Evolutionary conservation across 306 rosid genomes (phyloP).

Genomic region (Quillaja saponaria): DNA sequence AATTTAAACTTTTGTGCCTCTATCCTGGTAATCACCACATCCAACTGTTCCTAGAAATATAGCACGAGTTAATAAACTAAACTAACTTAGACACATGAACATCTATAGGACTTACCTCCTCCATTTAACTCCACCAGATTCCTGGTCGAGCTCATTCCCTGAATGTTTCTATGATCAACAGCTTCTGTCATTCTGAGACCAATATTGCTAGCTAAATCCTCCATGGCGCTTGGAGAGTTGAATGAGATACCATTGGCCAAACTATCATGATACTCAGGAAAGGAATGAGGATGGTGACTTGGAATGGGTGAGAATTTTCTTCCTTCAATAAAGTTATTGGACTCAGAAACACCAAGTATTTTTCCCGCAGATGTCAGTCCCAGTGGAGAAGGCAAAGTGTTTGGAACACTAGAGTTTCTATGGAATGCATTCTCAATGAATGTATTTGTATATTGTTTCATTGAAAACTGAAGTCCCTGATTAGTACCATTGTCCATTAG

Average conservation of each 20-base stretch:
- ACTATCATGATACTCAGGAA: constrained; percentile 66
- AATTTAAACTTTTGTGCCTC: too few relatives aligned
- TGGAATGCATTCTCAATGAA: constrained; percentile 42
- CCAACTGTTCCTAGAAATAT: not conserved
- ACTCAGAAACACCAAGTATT: constrained; percentile 39
- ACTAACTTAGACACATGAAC: constrained; percentile 18
- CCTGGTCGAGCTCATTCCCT: constrained; percentile 49
- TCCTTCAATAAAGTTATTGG: constrained; percentile 48
- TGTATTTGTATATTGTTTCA: constrained; percentile 39
- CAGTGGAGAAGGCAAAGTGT: constrained; percentile 36
- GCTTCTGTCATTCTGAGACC: constrained; percentile 55
- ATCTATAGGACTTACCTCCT: constrained; percentile 52
- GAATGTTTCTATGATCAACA: constrained; percentile 52
- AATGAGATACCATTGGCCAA: constrained; percentile 54
- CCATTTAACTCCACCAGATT: constrained; percentile 56
- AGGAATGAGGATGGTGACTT: constrained; percentile 64
- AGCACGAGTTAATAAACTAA: constrained; percentile 12
- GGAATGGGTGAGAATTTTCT: constrained; percentile 45
- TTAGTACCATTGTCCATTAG: constrained; percentile 50
- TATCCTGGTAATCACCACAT: not conserved
- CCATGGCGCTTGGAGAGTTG: constrained; percentile 43
- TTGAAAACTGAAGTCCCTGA: constrained; percentile 52
- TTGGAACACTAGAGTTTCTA: constrained; percentile 49
- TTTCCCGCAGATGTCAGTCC: constrained; percentile 50
- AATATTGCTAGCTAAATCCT: constrained; percentile 44